phyloP scores from a whole-genome alignment of 768 basidiomycete genomes.

The Tricholoma flavovirens region DNA sequence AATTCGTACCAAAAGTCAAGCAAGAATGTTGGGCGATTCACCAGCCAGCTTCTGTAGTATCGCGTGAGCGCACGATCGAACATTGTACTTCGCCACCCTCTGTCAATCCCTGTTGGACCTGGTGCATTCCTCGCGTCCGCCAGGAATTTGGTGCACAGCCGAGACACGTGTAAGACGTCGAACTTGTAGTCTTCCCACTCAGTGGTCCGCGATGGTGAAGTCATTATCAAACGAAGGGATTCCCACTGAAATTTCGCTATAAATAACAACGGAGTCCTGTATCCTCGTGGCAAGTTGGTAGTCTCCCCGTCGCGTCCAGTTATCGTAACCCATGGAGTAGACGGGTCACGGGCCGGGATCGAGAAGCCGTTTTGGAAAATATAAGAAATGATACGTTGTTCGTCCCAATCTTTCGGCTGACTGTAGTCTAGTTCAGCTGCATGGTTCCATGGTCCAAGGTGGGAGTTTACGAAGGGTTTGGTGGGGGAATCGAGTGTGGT shows the following conservation, averaged over 20 bases:
- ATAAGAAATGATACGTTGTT: conserved; percentile 27
- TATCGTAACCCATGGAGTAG: conserved; percentile 9
- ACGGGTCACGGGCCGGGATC: conserved; percentile 24
- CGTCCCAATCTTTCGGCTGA: conserved; percentile 25
- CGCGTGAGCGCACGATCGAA: conserved; percentile 40
- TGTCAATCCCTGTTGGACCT: conserved; percentile 19
- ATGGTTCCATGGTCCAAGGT: conserved; percentile 25
- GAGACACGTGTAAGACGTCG: conserved; percentile 39
- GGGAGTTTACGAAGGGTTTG: background rate
- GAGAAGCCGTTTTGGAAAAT: conserved; percentile 30
- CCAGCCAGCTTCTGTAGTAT: conserved; percentile 38
- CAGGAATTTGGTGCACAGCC: conserved; percentile 32
- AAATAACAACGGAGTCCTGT: conserved; percentile 42
- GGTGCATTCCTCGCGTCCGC: conserved; percentile 34
- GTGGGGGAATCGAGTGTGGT: background rate
- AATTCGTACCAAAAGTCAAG: conserved; percentile 35
- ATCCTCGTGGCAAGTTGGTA: conserved; percentile 26
- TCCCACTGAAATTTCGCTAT: conserved; percentile 42
- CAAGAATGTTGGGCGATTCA: conserved; percentile 31
- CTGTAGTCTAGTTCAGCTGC: conserved; percentile 35
- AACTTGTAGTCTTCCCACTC: conserved; percentile 39
- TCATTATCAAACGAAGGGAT: conserved; percentile 34
- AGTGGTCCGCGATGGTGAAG: conserved; percentile 21
- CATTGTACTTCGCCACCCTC: conserved; percentile 29
- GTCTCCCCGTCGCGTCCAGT: conserved; percentile 16